phyloP scores from a whole-genome alignment of 2,329 filamentous ascomycete species.

The Beauveria caledonica region DNA sequence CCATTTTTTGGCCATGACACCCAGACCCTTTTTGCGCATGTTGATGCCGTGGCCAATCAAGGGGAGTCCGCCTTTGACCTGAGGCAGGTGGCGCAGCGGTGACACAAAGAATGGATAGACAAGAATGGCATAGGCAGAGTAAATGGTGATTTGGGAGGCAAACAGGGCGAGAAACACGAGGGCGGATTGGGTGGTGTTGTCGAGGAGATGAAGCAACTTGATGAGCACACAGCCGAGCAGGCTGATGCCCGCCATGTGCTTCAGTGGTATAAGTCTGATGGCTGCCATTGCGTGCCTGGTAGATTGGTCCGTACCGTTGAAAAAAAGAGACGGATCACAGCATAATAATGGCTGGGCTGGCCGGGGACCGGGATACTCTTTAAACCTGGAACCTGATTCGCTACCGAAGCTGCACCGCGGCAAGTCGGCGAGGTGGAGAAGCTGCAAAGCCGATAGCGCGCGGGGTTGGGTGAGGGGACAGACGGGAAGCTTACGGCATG shows the following conservation, averaged over 20 bases:
- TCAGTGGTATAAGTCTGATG: constrained; percentile 11
- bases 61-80: constrained; percentile 22
- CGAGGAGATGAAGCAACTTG: constrained; percentile 6
- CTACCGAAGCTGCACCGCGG: constrained; percentile 2
- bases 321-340: neutral
- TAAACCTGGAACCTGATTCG: neutral
- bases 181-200: neutral
- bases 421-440: constrained; percentile 7
- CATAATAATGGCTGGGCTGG: no score
- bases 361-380: neutral
- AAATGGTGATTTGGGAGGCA: constrained; percentile 3
- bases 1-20: constrained; percentile 55
- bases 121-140: constrained; percentile 25
- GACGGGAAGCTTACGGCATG: neutral
- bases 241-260: constrained; percentile 9
- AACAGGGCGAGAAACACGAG: constrained; percentile 1
- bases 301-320: neutral
- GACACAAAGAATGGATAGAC: constrained; percentile 32
- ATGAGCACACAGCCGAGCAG: constrained; percentile 1
- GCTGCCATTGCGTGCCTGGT: neutral
- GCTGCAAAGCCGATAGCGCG: constrained; percentile 9
- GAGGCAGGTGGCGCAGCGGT: constrained; percentile 30
- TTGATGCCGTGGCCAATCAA: constrained; percentile 7
- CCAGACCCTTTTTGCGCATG: constrained; percentile 1
- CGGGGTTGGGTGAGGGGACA: constrained; percentile 3